A percentile compares a stretch with the other conserved stretches of the same genome.
Evolutionary conservation across 495 filamentous ascomycete species (phyloP).

Genomic region (Penicillium verhagenii): DNA sequence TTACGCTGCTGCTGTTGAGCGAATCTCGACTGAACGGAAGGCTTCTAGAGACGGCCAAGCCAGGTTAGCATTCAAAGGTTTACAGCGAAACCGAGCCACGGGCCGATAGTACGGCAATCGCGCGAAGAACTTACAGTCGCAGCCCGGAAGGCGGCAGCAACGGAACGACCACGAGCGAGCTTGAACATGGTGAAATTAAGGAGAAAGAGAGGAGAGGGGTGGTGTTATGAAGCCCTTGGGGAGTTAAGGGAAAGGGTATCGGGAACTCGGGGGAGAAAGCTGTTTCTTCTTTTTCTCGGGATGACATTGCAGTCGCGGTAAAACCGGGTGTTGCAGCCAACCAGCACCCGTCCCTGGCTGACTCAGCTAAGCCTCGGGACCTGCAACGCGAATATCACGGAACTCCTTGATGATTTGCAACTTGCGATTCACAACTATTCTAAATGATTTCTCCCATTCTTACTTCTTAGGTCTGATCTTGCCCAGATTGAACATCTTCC

Average conservation of each 20-base stretch:
- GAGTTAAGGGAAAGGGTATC: conserved; percentile 6
- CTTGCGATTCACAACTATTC: not conserved
- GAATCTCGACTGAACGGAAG: conserved; percentile 47
- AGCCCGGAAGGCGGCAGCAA: conserved; percentile 65
- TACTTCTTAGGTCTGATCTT: conserved; percentile 20
- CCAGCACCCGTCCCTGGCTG: conserved; percentile 23
- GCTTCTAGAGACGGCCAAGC: conserved; percentile 35
- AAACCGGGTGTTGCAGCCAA: conserved; percentile 31
- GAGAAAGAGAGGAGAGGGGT: conserved; percentile 24
- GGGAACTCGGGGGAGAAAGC: conserved; percentile 35
- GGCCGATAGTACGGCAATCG: conserved; percentile 17
- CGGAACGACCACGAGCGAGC: conserved; percentile 65
- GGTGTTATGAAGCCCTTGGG: conserved; percentile 11
- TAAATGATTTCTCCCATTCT: not conserved
- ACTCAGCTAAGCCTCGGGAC: conserved; percentile 24
- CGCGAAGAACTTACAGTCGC: conserved; percentile 51
- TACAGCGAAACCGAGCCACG: conserved; percentile 10
- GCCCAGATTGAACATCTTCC: conserved; percentile 48
- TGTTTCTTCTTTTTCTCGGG: conserved; percentile 44
- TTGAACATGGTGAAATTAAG: conserved; percentile 62
- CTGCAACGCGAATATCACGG: conserved; percentile 28
- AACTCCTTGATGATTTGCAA: too few relatives aligned
- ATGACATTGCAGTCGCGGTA: conserved; percentile 31
- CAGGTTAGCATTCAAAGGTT: not conserved
- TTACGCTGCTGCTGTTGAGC: conserved; percentile 74